Conservation (phyloP, 129 eudicot species). For the Lactuca sativa region DNA sequence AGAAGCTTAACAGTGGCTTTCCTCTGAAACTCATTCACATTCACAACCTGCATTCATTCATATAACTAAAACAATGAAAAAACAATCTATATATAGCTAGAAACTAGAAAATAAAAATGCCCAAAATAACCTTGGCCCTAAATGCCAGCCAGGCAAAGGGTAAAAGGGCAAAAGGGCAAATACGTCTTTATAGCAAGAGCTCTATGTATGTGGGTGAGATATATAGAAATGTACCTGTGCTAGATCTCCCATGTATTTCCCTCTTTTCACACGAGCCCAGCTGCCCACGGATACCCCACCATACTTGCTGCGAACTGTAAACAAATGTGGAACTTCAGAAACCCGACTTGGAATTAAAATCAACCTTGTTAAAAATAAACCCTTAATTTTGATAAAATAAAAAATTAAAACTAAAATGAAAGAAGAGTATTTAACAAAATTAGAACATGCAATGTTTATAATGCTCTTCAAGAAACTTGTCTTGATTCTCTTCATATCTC, state of each 20-base stretch:
- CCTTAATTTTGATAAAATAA: constrained; percentile 11
- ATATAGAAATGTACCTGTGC: constrained; percentile 53
- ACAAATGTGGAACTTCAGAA: constrained; percentile 53
- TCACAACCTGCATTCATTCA: constrained; percentile 55
- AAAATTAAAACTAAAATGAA: neutral
- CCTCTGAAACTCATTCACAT: constrained; percentile 46
- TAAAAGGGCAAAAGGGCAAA: no score
- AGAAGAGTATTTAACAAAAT: constrained; percentile 44
- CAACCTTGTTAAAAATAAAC: constrained; percentile 61
- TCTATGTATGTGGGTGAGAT: neutral
- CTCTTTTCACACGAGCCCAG: constrained; percentile 88
- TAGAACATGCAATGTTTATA: constrained; percentile 51
- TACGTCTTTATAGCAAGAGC: no score
- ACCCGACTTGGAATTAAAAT: constrained; percentile 37
- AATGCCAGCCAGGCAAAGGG: no score
- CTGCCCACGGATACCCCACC: constrained; percentile 53
- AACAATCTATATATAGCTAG: neutral
- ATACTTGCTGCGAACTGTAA: constrained; percentile 49
- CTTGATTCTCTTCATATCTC: constrained; percentile 59
- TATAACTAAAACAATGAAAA: constrained; percentile 18
- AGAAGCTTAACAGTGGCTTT: constrained; percentile 86
- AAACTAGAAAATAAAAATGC: constrained; percentile 9
- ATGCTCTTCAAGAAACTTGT: constrained; percentile 61
- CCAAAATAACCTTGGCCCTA: neutral
- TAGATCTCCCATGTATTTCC: constrained; percentile 87